Conservation (phyloP, 805 yeast species). For the Pichia insulana region DNA sequence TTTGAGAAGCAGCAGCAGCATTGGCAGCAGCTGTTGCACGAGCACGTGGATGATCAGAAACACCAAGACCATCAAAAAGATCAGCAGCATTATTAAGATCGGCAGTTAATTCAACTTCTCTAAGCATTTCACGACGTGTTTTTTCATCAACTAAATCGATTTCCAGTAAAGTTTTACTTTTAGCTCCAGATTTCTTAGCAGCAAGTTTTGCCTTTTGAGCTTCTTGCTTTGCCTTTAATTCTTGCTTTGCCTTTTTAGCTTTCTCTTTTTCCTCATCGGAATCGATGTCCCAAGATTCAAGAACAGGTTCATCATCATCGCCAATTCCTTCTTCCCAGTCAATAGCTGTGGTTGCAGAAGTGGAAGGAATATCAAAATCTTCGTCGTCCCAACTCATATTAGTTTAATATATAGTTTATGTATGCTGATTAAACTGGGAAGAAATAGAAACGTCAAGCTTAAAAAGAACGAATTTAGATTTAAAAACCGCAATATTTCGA, state of each 20-base stretch:
- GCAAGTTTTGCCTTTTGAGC: conserved; percentile 34
- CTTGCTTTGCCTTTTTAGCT: conserved; percentile 13
- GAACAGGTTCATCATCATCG: conserved; percentile 66
- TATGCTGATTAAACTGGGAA: too few relatives aligned
- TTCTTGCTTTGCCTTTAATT: conserved; percentile 22
- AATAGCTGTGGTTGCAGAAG: conserved; percentile 39
- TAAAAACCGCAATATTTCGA: too few relatives aligned
- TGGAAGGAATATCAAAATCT: conserved; percentile 63
- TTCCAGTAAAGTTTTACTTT: conserved; percentile 37
- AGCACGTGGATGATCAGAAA: conserved; percentile 51
- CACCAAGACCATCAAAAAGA: conserved; percentile 67
- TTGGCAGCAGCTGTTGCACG: conserved; percentile 16
- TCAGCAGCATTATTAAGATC: conserved; percentile 93
- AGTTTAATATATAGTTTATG: background rate
- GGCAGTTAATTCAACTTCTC: conserved; percentile 70
- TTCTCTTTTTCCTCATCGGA: conserved; percentile 47
- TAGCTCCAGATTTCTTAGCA: conserved; percentile 37
- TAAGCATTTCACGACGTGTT: conserved; percentile 67
- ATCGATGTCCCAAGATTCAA: conserved; percentile 86
- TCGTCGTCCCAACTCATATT: conserved; percentile 57
- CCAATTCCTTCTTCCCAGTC: conserved; percentile 69
- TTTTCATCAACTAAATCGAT: conserved; percentile 64
- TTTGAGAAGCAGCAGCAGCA: conserved; percentile 2
- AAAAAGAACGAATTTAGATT: too few relatives aligned
- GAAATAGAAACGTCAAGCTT: background rate